Percentiles rank a stretch among this genome's conserved stretches.
Evolutionary conservation across 1,284 basidiomycete genomes (phyloP).

Genomic region (Salmacisia buchloeana): DNA sequence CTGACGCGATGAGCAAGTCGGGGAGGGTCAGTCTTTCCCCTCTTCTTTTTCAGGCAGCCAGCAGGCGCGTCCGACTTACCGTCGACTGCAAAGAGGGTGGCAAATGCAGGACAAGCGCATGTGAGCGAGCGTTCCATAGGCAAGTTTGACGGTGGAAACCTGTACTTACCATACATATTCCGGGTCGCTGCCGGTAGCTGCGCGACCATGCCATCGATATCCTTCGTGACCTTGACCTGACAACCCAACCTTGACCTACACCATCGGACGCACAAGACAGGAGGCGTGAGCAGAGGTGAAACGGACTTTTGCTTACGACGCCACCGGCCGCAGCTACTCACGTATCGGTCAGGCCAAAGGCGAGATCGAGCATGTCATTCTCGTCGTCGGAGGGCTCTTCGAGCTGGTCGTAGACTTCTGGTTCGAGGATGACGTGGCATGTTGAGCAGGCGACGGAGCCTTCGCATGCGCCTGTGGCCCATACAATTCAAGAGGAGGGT

Average conservation of each 20-base stretch:
- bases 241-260: constrained; percentile 60
- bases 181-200: constrained; percentile 83
- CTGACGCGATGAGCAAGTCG: background rate
- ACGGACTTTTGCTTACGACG: too few species aligned
- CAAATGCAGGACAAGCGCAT: background rate
- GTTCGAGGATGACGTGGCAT: constrained; percentile 85
- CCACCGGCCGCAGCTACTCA: constrained; percentile 53
- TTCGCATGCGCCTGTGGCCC: constrained; percentile 63
- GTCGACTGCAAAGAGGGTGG: background rate
- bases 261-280: background rate
- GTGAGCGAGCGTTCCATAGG: background rate
- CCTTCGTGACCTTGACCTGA: constrained; percentile 76
- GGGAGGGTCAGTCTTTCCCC: background rate
- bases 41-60: too few species aligned
- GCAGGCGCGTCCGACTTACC: background rate
- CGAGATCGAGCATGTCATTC: constrained; percentile 87
- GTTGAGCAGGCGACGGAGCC: constrained; percentile 95
- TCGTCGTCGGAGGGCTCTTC: constrained; percentile 94
- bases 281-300: background rate
- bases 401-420: constrained; percentile 74
- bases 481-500: background rate
- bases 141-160: constrained; percentile 45
- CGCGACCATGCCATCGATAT: constrained; percentile 79
- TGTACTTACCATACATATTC: constrained; percentile 72
- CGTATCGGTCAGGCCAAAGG: constrained; percentile 92